Evolutionary conservation across 768 basidiomycete species (phyloP).

Genomic region (Tubosaeta sp.): DNA sequence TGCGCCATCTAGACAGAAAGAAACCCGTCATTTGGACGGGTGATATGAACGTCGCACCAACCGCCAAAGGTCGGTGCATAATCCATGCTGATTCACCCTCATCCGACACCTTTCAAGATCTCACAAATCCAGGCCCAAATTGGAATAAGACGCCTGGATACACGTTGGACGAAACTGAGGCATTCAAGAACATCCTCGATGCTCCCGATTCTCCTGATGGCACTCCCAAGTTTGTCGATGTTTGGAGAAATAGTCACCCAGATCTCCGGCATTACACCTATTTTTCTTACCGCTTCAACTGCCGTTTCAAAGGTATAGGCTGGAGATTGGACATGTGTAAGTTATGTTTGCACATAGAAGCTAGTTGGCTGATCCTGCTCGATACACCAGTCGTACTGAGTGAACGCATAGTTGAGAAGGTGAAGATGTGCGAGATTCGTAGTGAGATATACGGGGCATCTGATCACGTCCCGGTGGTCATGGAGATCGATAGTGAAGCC

Average conservation of each 20-base stretch:
- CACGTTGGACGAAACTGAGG: constrained; percentile 75
- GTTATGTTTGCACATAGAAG: constrained; percentile 18
- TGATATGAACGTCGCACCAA: constrained; percentile 84
- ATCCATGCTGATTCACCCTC: not conserved
- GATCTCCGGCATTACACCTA: constrained; percentile 75
- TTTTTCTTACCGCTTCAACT: constrained; percentile 80
- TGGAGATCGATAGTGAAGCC: constrained; percentile 60
- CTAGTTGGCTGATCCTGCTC: constrained; percentile 1
- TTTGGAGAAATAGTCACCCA: constrained; percentile 75
- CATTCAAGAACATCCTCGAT: constrained; percentile 65
- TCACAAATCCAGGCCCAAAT: constrained; percentile 64
- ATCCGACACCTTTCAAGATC: constrained; percentile 40
- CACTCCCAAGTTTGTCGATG: constrained; percentile 60
- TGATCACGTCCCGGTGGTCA: constrained; percentile 77
- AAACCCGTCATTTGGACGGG: constrained; percentile 90
- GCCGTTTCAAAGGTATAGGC: constrained; percentile 73
- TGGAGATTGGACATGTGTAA: constrained; percentile 88
- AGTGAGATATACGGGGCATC: constrained; percentile 84
- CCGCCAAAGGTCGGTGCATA: constrained; percentile 51
- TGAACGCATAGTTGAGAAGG: constrained; percentile 58
- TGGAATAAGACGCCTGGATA: constrained; percentile 90
- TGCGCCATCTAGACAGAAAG: constrained; percentile 65
- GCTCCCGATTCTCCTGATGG: constrained; percentile 37
- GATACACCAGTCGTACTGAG: constrained; percentile 62
- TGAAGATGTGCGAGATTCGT: constrained; percentile 82